These are phyloP conservation scores for Leccinellum albellum DNA, from an alignment of 768 basidiomycete species.

Conservation along the genomic window DNA sequence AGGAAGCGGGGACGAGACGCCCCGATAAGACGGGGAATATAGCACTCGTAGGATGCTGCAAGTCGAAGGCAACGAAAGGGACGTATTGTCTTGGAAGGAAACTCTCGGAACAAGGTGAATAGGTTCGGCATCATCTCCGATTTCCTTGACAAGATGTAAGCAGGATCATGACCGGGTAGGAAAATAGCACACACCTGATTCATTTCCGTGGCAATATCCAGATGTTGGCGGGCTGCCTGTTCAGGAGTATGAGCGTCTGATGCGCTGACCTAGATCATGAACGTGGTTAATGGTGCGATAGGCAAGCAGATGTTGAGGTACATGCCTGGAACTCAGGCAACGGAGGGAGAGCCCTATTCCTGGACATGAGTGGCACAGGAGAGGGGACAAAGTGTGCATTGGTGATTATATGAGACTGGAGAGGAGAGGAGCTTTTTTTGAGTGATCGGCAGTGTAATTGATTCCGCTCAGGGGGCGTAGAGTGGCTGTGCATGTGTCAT, in stretches of 20 bases:
- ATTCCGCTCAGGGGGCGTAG: background rate
- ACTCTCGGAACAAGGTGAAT: background rate
- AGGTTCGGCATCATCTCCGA: background rate
- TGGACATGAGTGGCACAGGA: slow-evolving; percentile 4
- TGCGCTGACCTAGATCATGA: background rate
- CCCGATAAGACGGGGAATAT: slow-evolving; percentile 23
- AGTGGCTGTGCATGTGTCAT: background rate
- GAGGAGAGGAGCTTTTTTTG: background rate
- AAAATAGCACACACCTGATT: slow-evolving; percentile 2
- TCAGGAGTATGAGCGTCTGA: background rate
- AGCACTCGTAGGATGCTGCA: slow-evolving; percentile 24
- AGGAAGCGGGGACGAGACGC: slow-evolving; percentile 1
- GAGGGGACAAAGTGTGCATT: background rate
- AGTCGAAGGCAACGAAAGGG: slow-evolving; percentile 14
- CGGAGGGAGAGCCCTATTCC: too few species aligned
- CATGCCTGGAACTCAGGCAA: background rate
- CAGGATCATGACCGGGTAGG: background rate
- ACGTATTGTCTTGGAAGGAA: background rate
- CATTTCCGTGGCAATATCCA: background rate
- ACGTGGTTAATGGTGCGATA: background rate
- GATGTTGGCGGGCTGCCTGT: background rate
- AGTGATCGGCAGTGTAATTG: background rate
- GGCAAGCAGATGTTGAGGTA: background rate
- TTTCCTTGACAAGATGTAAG: slow-evolving; percentile 15
- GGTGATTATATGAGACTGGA: background rate